Base-by-base conservation (phyloP, 768 basidiomycete species). In the Hortiboletus campestris region DNA sequence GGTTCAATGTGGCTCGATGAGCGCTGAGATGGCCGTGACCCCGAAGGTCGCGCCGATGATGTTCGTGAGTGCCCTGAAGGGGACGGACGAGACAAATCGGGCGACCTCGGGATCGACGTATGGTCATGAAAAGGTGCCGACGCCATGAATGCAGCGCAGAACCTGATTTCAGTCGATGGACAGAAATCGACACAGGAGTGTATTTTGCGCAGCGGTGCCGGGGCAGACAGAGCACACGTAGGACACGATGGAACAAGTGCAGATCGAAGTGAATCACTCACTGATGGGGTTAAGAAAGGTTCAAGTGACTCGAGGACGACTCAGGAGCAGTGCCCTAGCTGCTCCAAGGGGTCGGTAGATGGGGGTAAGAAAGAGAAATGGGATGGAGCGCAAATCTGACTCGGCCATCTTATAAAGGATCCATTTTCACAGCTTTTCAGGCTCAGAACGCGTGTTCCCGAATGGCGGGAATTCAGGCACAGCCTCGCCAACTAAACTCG, bases 1-100 rank as follows among this genome's bases (percentile, higher is more conserved):
- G 56, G 39, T 59, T 58, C 56, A 52, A 40, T 40, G 55, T 35
- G 66, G 63, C 71, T 65, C 63, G 60, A 20, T 49, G 65, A 56
- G 51, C 60, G 56, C 61, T 58, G 65, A 44, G 57, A 66, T 46
- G 43, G 38, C 36, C 46, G 57, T 57, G 63, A 69, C 50, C 55
- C 61, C 52, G 49, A 58, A 46, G 57, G 57, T 1, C 44, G 67
- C 60, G 44, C 70, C 67, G 69, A 70, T 52, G 60, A 59, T 65
- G 71, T 71, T 64, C 67, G 70, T 51, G 60, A 63, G 52, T 61
- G 59, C 65, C 70, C 65, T 4, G 13, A n/a, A 42, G 22, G 61
- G 61, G 59, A 63, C 63, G 62, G 38, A 71, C 70, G 69, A 71
- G 61, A 71, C 71, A 70, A 43, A 67, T 71, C 69, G 62, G 67